phyloP scores from a whole-genome alignment of 2,329 filamentous ascomycete species.

The Lecanicillium sp. region DNA sequence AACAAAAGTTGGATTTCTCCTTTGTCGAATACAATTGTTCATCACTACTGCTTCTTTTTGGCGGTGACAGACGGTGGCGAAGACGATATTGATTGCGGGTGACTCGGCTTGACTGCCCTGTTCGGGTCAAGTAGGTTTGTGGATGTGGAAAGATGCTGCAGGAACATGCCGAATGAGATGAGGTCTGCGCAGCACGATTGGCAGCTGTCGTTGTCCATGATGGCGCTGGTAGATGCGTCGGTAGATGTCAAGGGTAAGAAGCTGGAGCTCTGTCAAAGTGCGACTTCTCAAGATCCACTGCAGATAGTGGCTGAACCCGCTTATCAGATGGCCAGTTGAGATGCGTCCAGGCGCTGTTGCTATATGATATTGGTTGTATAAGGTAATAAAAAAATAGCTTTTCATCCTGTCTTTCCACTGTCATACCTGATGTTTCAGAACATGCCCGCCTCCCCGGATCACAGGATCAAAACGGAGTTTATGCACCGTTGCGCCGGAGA shows the following conservation, averaged over 20 bases:
- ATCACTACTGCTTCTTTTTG: background rate
- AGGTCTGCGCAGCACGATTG: slow-evolving; percentile 28
- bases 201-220: slow-evolving; percentile 23
- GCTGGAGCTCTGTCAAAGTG: background rate
- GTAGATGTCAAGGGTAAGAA: background rate
- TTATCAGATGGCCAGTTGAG: too few species aligned
- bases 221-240: slow-evolving; percentile 16
- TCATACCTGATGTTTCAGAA: too few species aligned
- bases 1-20: background rate
- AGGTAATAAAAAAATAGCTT: too few species aligned
- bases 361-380: too few species aligned
- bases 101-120: background rate
- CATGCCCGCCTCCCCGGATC: too few species aligned
- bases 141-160: slow-evolving; percentile 28
- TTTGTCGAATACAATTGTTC: background rate
- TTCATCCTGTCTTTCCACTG: too few species aligned
- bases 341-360: too few species aligned
- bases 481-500: too few species aligned
- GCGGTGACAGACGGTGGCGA: background rate
- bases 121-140: slow-evolving; percentile 21
- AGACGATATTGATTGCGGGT: slow-evolving; percentile 8
- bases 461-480: too few species aligned
- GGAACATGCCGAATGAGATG: slow-evolving; percentile 31
- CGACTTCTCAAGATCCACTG: too few species aligned
- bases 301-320: too few species aligned